Evolutionary conservation across 108 stramenopile species (phyloP), one percentile per base, ranked within the genome.

Genomic region (Epipyxis sp.): DNA sequence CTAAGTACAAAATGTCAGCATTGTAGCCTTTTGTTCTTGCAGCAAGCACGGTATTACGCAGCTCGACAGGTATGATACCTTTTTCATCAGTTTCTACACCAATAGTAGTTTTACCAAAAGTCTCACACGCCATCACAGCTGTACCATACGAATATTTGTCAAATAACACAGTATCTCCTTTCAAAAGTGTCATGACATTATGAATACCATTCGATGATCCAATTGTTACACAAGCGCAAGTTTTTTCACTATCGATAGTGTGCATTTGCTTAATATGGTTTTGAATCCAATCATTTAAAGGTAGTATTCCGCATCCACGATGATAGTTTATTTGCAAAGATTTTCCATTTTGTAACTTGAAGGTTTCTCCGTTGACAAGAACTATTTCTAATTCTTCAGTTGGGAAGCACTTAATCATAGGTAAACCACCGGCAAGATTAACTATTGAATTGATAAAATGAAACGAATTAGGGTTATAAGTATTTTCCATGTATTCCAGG

Each of bases 121-220:
- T 34, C 29, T 44, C 69, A 62, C 44, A 42, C 20, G 50, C 54
- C 35, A 27, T 37, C 30, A 79, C 25, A 69, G 68, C 78, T 29
- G 78, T 37, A 1, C 65, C 78, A 40, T 68, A 79, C 1, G 67
- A 65, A 35, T 46, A 79, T 16, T 62, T 3, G 35, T 79, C 78
- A 20, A 34, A 69, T 46, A 79, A 10, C 37, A 79, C n/a, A 35
- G 59, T 0, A 25, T 62, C 39, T 37, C 44, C 40, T 69, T 69
- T n/a, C 44, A 79, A 16, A n/a, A 69, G n/a, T 27, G 54, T 37
- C 29, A 79, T 43, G 34, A 44, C 69, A 13, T 79, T 79, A 1
- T 43, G 40, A 41, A 29, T 41, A 29, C 68, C 78, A 79, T 79
- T 69, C 13, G 58, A 69, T 16, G 69, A 72, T 20, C 78, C 78